Base-by-base conservation (phyloP, 1,139 yeast species). In the Arxiozyma heterogenica region DNA sequence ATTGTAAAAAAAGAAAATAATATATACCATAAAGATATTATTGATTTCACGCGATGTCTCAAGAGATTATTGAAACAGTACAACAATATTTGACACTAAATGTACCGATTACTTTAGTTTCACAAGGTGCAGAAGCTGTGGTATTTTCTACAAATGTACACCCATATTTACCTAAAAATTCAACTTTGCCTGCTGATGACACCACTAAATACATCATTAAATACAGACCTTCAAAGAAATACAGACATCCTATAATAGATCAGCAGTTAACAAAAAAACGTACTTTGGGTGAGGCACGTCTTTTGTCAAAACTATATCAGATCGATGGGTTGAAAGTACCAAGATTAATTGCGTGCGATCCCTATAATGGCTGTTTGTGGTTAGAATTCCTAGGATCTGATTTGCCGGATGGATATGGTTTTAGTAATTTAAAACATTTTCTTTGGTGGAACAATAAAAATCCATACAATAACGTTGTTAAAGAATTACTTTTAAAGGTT, bases 51-150 rank as follows among this genome's bases (percentile, higher is more conserved):
- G 20, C 27, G 12, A 73, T 72, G 75, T 71, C 75, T 7, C 66
- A 65, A 11, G 65, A 64, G 22, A 61, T 72, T 3, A 41, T 72
- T 27, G 68, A 66, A 11, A 67, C 70, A 51, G 83, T 82, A 1
- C 69, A 75, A 56, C 53, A 61, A 7, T 70, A 75, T 54, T 62
- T 84, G 51, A 61, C 66, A 1, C 75, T 78, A 1, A 72, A 77
- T 52, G 71, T 83, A 41, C 79, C 82, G 3, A 62, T 84, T 15
- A 64, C 69, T 2, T 75, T 83, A 46, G 73, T 88, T 1, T 86
- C 96, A 0, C 98, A 91, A 66, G 98, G 98, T n/a, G 97, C 98
- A 0, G 98, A 91, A 66, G 96, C 97, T 0, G 75, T 88, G 23
- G 93, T 90, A 1, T 88, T 86, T 67, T 71, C 75, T 39, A 79